These are phyloP conservation scores for Rhizopogon rudus DNA, from an alignment of 768 basidiomycete species.

Conservation along the genomic window DNA sequence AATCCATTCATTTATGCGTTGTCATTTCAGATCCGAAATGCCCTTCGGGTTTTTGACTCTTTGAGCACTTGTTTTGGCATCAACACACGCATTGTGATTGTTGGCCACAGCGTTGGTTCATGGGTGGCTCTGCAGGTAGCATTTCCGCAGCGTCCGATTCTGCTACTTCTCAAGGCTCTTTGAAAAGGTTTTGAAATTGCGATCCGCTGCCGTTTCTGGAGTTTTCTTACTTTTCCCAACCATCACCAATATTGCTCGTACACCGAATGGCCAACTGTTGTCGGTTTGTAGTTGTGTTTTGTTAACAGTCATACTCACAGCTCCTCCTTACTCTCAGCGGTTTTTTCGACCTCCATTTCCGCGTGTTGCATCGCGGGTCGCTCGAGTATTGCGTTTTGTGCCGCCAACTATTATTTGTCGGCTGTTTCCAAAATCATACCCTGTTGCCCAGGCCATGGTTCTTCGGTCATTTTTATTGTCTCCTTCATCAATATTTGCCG, in stretches of 20 bases:
- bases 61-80: conserved; percentile 27
- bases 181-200: conserved; percentile 46
- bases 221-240: conserved; percentile 70
- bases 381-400: conserved; percentile 34
- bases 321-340: conserved; percentile 28
- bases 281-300: conserved; percentile 38
- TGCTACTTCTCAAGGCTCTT: neutral
- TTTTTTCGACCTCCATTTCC: conserved; percentile 44
- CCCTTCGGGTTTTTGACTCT: conserved; percentile 49
- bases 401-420: conserved; percentile 39
- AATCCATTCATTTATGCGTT: conserved; percentile 31
- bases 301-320: neutral
- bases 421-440: conserved; percentile 50
- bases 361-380: conserved; percentile 38
- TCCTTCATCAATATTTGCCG: conserved; percentile 45
- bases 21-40: conserved; percentile 46
- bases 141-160: conserved; percentile 1
- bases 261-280: conserved; percentile 58
- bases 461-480: conserved; percentile 48
- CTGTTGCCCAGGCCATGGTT: conserved; percentile 38
- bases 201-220: conserved; percentile 31
- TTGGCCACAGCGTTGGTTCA: conserved; percentile 69
- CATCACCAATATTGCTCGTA: conserved; percentile 53
- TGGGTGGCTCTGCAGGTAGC: conserved; percentile 63
- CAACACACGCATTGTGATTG: conserved; percentile 38